Percentiles rank a stretch among this genome's conserved stretches.
phyloP scores from a whole-genome alignment of 139 green algal species.

The Chlorella vulgaris region DNA sequence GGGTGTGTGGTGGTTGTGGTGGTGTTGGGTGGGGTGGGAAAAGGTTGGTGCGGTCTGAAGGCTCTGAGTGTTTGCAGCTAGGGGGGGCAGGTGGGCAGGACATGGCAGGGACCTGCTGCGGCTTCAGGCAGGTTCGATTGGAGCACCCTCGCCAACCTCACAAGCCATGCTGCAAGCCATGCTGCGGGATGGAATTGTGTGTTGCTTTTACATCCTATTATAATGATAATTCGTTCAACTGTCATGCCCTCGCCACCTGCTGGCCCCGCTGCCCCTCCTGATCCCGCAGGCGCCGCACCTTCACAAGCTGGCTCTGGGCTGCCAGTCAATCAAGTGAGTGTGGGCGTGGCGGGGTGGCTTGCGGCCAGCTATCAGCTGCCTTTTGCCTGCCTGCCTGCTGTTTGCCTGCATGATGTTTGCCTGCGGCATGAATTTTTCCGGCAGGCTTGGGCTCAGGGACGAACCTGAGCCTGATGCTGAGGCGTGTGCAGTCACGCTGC shows the following conservation, averaged over 20 bases:
- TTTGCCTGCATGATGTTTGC: too few relatives aligned
- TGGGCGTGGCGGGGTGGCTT: too few relatives aligned
- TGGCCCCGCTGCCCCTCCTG: neutral
- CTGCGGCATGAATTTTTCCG: too few relatives aligned
- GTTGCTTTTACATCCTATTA: neutral
- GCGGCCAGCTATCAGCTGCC: too few relatives aligned
- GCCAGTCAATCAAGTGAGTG: constrained; percentile 5
- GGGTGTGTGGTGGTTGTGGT: neutral
- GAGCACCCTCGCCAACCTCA: neutral
- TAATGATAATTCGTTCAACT: too few relatives aligned
- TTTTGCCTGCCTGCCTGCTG: neutral
- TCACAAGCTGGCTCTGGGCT: constrained; percentile 12
- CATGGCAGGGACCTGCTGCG: neutral
- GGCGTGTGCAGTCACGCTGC: too few relatives aligned
- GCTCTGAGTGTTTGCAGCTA: neutral
- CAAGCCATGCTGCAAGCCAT: neutral
- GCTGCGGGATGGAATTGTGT: neutral
- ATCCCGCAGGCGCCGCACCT: constrained; percentile 3
- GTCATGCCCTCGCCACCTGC: neutral
- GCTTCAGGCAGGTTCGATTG: neutral
- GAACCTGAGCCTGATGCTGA: too few relatives aligned
- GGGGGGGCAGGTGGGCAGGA: neutral
- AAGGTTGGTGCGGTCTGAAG: neutral
- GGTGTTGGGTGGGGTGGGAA: neutral
- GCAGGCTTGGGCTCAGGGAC: too few relatives aligned